Conservation (phyloP, 2,329 filamentous ascomycete genomes). For the Seiridium unicorne region DNA sequence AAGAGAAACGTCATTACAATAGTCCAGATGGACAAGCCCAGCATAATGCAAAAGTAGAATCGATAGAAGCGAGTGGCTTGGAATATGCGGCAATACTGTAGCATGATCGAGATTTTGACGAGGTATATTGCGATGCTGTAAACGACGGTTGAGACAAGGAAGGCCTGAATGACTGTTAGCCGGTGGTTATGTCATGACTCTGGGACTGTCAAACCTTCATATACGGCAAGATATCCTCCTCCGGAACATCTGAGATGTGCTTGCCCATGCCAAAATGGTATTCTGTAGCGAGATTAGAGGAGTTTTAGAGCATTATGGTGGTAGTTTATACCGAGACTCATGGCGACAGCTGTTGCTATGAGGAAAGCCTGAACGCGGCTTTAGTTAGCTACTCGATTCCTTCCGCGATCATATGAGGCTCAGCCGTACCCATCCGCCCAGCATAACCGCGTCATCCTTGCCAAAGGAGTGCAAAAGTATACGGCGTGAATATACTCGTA, state of each 20-base stretch:
- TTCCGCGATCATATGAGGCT: background rate
- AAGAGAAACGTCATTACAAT: background rate
- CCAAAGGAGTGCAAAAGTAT: background rate
- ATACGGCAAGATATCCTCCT: background rate
- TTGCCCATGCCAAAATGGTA: conserved; percentile 2
- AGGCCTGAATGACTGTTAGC: background rate
- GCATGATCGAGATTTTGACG: conserved; percentile 6
- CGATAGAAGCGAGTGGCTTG: background rate
- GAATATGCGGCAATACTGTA: conserved; percentile 8
- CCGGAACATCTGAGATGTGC: background rate
- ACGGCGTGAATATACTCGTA: background rate
- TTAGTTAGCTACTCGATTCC: background rate
- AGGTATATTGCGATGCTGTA: conserved; percentile 6
- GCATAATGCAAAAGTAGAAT: background rate
- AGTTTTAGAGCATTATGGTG: background rate
- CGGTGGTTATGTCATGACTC: background rate
- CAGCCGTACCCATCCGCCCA: background rate
- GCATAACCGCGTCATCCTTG: background rate
- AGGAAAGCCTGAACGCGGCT: background rate
- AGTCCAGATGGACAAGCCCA: background rate
- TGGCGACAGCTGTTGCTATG: background rate
- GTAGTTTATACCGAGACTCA: background rate
- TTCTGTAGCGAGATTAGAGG: background rate
- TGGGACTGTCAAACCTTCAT: background rate
- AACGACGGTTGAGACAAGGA: background rate